A percentile compares a stretch with the other conserved stretches of the same genome.
phyloP scores from a whole-genome alignment of 345 rosid species.

The Lenwebbia sp. region DNA sequence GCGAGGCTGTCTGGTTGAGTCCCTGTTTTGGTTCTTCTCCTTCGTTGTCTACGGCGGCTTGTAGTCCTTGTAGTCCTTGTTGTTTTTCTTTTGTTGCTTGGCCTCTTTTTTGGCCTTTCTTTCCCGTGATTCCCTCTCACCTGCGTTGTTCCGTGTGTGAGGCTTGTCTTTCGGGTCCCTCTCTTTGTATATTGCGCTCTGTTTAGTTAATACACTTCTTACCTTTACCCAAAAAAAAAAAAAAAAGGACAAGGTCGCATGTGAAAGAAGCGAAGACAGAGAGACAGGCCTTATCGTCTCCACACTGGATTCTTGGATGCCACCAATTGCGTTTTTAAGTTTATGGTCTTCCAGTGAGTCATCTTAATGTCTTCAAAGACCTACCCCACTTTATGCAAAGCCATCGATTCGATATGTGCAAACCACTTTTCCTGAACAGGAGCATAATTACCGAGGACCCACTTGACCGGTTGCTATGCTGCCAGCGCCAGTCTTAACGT shows the following conservation, averaged over 20 bases:
- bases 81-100: too few relatives aligned
- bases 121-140: too few relatives aligned
- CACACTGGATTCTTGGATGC: background rate
- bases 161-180: too few relatives aligned
- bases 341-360: background rate
- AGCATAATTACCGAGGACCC: background rate
- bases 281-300: conserved; percentile 6
- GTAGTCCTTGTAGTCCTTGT: too few relatives aligned
- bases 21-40: too few relatives aligned
- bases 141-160: too few relatives aligned
- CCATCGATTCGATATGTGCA: background rate
- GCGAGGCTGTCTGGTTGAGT: too few relatives aligned
- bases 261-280: background rate
- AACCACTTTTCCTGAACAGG: background rate
- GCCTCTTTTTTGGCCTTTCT: too few relatives aligned
- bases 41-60: too few relatives aligned
- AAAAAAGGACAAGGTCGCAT: background rate
- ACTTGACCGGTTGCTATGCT: background rate
- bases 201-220: too few relatives aligned
- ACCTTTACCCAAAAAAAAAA: too few relatives aligned
- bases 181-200: too few relatives aligned
- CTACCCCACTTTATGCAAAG: background rate
- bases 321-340: background rate
- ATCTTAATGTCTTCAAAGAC: background rate
- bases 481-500: background rate